Evolutionary conservation across 1,284 basidiomycete genomes (phyloP), one percentile per base, ranked within the genome.

Genomic region (Sanghuangporus sanghuang): DNA sequence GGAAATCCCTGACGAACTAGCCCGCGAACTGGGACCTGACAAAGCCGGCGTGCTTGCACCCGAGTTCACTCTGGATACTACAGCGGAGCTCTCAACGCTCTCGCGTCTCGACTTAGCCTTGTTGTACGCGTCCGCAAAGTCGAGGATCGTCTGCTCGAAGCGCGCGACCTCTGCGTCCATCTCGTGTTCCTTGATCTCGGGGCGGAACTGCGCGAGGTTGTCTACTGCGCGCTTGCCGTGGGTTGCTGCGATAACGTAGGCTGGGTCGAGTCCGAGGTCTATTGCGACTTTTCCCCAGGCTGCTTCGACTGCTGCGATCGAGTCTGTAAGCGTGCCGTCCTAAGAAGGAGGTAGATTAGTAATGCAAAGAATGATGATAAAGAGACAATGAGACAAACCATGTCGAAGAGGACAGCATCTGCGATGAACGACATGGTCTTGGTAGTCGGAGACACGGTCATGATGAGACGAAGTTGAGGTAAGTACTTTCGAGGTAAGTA

Each of bases 221-320:
- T 88, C 86, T 68, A 85, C 77, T 6, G 85, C 86, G 54, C 86
- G 85, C 71, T 90, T 87, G 70, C 90, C 90, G 72, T 92, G 90
- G 12, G 89, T 91, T 48, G 87, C 87, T 38, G 83, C 83, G 71
- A 88, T 88, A 65, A 89, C 85, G 63, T 82, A 79, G 64, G 76
- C 77, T 11, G 85, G 86, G 73, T 89, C 85, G 72, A 85, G 82
- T 59, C 85, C 85, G 54, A 89, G 82, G 72, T 89, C 86, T 50
- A 77, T 77, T 2, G 90, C 89, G 57, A 92, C 88, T 68, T 86
- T 86, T 40, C 83, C 83, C 90, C 90, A 92, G 6, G 90, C 90
- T 6, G 87, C 87, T 73, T 92, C 90, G 67, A 91, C 87, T 8
- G 90, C 89, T 27, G 85, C 77, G 71, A 90, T 90, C 35, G 87